A percentile compares a stretch with the other conserved stretches of the same genome.
These are phyloP conservation scores for Termitomyces sp. DNA, from an alignment of 1,284 basidiomycete species.

Conservation along the genomic window DNA sequence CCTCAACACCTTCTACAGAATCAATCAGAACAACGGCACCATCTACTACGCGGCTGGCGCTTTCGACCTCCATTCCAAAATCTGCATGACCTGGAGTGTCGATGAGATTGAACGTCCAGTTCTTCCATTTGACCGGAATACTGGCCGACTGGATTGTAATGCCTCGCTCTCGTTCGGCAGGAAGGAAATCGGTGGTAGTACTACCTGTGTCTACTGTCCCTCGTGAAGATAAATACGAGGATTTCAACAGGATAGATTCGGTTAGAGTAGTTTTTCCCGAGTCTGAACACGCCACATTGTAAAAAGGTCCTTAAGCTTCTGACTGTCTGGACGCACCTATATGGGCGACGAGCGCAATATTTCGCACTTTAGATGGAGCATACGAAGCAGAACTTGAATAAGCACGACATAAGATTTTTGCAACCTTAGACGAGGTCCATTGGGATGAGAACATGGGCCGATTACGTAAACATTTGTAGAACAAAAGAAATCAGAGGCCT, in stretches of 20 bases:
- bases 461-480: background rate
- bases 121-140: constrained; percentile 85
- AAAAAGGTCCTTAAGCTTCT: background rate
- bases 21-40: constrained; percentile 86
- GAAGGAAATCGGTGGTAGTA: constrained; percentile 87
- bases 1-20: constrained; percentile 87
- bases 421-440: constrained; percentile 15
- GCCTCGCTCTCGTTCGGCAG: constrained; percentile 83
- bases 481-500: background rate
- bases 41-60: constrained; percentile 85
- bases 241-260: constrained; percentile 78
- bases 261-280: constrained; percentile 91
- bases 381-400: constrained; percentile 30
- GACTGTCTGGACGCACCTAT: constrained; percentile 50
- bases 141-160: constrained; percentile 92
- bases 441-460: constrained; percentile 21
- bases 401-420: constrained; percentile 14
- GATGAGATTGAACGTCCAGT: constrained; percentile 81
- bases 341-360: constrained; percentile 81
- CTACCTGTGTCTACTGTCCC: constrained; percentile 88
- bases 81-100: constrained; percentile 92
- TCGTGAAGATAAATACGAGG: constrained; percentile 65
- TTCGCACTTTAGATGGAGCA: constrained; percentile 52
- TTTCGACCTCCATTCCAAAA: constrained; percentile 93
- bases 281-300: constrained; percentile 40